phyloP scores from a whole-genome alignment of 2,329 filamentous ascomycete species.

The Sporothrix pallida region DNA sequence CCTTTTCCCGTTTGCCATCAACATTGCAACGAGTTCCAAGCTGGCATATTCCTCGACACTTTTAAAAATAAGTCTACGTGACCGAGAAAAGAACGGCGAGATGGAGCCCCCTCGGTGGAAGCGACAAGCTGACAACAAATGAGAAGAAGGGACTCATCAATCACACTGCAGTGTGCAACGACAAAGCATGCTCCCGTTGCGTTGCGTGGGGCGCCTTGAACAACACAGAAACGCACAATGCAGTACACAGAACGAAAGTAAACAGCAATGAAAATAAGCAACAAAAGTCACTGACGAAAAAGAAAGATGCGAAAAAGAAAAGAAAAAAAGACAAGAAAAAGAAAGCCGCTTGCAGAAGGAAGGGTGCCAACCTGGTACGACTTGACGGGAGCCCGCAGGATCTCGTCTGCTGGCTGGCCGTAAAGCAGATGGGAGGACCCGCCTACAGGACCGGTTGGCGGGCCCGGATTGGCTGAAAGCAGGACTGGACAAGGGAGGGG shows the following conservation, averaged over 20 bases:
- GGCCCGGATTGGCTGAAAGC: constrained; percentile 23
- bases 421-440: constrained; percentile 32
- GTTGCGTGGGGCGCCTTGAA: not conserved
- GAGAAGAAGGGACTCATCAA: not conserved
- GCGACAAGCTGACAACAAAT: not conserved
- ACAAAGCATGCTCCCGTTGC: not conserved
- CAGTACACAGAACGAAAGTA: not conserved
- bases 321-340: not conserved
- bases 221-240: constrained; percentile 9
- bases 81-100: not conserved
- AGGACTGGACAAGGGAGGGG: not conserved
- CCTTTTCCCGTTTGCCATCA: not conserved
- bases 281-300: not conserved
- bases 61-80: not conserved
- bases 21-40: not conserved
- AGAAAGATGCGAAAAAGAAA: not conserved
- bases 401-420: constrained; percentile 32
- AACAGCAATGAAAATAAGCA: not conserved
- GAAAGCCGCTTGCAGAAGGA: not conserved
- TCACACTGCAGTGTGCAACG: constrained; percentile 23
- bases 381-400: constrained; percentile 33
- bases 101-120: not conserved
- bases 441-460: constrained; percentile 4
- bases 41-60: not conserved
- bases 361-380: constrained; percentile 17